Base-by-base conservation (phyloP, 2,329 filamentous ascomycete genomes). In the Delphinella strobiligena region DNA sequence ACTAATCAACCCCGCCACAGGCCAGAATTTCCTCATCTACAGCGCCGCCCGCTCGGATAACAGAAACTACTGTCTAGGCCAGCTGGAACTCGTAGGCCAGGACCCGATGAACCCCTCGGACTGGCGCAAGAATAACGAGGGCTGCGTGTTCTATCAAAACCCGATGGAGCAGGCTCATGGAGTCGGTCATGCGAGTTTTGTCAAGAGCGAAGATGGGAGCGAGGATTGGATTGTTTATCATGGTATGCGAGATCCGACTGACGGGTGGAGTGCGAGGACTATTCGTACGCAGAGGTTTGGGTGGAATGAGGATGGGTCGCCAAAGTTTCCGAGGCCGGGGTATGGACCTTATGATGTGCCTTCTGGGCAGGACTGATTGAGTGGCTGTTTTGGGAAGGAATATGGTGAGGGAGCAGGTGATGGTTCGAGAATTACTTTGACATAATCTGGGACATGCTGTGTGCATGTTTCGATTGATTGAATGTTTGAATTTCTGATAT, bases 181-280 rank as follows among this genome's bases (percentile, higher is more conserved):
- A 1, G 67, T 70, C 4, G 68, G 68, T 0, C 68, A 71, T 46
- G 68, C 67, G 14, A 69, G 65, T 45, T 72, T 69, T 43, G 63
- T 61, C 4, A 68, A 61, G 40, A 60, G 22, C 7, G 22, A 27
- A 12, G 22, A 12, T 7, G 22, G 12, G 12, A 12, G 22, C 7
- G 63, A 71, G 51, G 55, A 66, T 40, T 72, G 65, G 64, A 66
- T 72, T 36, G 62, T 71, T n/a, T 72, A 71, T 49, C 68, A 71
- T 50, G 68, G 67, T 8, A 71, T 71, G 66, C 44, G 50, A 24
- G 60, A 69, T 47, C 64, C 65, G n/a, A 56, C 55, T 18, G 62
- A 60, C 35, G 64, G 67, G 1, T 69, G 66, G 67, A 49, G 47
- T 19, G 66, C 63, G 16, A 56, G 67, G 36, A 67, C 62, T n/a